Percentiles rank a stretch among this genome's conserved stretches.
phyloP scores from a whole-genome alignment of 108 stramenopile genomes.

The Nitzschia sp. region DNA sequence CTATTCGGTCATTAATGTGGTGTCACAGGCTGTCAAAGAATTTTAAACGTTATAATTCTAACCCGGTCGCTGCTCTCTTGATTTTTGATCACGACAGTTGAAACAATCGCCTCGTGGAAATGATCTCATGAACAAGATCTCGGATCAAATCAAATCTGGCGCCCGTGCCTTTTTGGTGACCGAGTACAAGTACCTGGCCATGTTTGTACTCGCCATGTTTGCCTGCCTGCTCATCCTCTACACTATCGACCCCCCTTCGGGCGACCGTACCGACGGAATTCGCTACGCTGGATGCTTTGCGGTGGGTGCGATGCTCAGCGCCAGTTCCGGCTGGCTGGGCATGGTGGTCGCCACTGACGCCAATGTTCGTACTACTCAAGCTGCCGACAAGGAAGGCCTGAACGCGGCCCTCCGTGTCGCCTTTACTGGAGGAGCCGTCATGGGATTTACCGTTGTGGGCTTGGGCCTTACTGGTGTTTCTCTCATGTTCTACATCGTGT shows the following conservation, averaged over 20 bases:
- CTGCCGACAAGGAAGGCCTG: slow-evolving; percentile 79
- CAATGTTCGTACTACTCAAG: slow-evolving; percentile 93
- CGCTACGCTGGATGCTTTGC: slow-evolving; percentile 86
- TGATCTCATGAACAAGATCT: slow-evolving; percentile 71
- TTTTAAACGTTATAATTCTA: too few species aligned
- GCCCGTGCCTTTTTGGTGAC: slow-evolving; percentile 88
- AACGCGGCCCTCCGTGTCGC: slow-evolving; percentile 83
- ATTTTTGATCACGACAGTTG: slow-evolving; percentile 37
- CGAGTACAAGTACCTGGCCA: slow-evolving; percentile 90
- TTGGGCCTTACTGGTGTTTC: slow-evolving; percentile 61
- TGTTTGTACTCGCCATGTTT: slow-evolving; percentile 74
- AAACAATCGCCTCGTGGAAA: slow-evolving; percentile 53
- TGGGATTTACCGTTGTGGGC: slow-evolving; percentile 66
- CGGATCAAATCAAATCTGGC: slow-evolving; percentile 85
- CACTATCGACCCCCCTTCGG: slow-evolving; percentile 52
- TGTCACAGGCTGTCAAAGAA: too few species aligned
- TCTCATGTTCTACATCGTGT: slow-evolving; percentile 58
- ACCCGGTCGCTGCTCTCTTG: neutral
- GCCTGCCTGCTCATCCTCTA: slow-evolving; percentile 52
- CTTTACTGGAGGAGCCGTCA: slow-evolving; percentile 76
- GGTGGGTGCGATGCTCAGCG: slow-evolving; percentile 85
- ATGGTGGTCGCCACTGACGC: slow-evolving; percentile 73
- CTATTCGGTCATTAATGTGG: too few species aligned
- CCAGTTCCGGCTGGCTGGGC: slow-evolving; percentile 39
- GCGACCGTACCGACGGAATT: slow-evolving; percentile 61